Conservation (phyloP, 1,139 yeast species). For the Candida dubliniensis region DNA sequence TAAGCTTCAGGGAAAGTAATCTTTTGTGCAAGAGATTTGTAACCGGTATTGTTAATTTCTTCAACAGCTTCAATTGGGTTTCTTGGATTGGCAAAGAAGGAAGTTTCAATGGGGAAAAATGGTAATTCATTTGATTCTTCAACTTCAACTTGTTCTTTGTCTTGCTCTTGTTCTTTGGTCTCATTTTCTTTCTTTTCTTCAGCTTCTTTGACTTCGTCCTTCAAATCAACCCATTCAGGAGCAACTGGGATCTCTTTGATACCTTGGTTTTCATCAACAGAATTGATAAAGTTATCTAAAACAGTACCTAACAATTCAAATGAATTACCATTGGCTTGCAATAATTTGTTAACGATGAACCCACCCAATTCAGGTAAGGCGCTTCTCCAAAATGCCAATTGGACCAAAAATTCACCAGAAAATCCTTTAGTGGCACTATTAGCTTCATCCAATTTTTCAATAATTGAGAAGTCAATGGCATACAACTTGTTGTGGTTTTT, state of each 20-base stretch:
- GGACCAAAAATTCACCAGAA: slow-evolving; percentile 71
- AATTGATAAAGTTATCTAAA: slow-evolving; percentile 64
- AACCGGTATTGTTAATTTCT: slow-evolving; percentile 41
- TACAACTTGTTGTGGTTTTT: slow-evolving; percentile 52
- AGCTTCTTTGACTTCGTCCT: slow-evolving; percentile 21
- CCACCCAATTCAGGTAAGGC: slow-evolving; percentile 64
- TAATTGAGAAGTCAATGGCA: slow-evolving; percentile 58
- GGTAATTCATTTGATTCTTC: slow-evolving; percentile 40
- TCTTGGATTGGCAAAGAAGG: slow-evolving; percentile 62
- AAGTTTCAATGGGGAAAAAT: slow-evolving; percentile 56
- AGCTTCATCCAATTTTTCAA: slow-evolving; percentile 49
- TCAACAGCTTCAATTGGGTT: slow-evolving; percentile 25
- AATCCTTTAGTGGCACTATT: slow-evolving; percentile 73
- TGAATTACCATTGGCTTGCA: slow-evolving; percentile 78
- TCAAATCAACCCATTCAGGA: slow-evolving; percentile 44
- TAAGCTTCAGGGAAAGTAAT: slow-evolving; percentile 83
- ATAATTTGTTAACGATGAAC: slow-evolving; percentile 73
- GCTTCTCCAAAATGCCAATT: slow-evolving; percentile 77
- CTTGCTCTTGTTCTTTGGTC: slow-evolving; percentile 18
- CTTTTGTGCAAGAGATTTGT: slow-evolving; percentile 64
- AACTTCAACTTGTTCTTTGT: slow-evolving; percentile 22
- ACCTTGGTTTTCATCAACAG: slow-evolving; percentile 48
- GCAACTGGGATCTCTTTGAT: slow-evolving; percentile 45
- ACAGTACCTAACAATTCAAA: slow-evolving; percentile 85
- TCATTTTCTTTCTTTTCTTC: slow-evolving; percentile 20